phyloP scores from a whole-genome alignment of 345 rosid species.

The Eucalyptus lansdowneana region DNA sequence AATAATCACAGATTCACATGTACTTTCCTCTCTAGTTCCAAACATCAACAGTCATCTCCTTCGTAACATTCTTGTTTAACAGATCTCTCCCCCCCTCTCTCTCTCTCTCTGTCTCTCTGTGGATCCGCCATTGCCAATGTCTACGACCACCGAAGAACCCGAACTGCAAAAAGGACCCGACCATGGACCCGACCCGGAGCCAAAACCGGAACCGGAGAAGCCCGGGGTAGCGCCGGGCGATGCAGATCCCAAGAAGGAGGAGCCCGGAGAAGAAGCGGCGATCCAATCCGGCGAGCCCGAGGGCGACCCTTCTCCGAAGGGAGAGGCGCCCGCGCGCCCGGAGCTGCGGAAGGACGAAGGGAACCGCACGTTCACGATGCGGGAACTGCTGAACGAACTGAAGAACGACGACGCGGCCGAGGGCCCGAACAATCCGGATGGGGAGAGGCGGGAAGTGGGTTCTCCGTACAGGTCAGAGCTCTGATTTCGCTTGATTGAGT shows the following conservation, averaged over 20 bases:
- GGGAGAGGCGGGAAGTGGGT: not conserved
- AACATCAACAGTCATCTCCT: not conserved
- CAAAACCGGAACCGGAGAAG: not conserved
- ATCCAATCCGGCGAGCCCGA: not conserved
- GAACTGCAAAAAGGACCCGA: conserved; percentile 25
- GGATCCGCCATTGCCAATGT: conserved; percentile 13
- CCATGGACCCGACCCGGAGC: conserved; percentile 4
- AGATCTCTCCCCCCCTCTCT: not conserved
- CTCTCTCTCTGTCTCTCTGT: not conserved
- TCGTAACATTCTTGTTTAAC: not conserved
- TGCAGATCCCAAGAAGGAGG: conserved; percentile 31
- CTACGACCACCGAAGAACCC: conserved; percentile 24
- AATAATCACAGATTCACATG: not conserved
- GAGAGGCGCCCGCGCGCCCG: conserved; percentile 6
- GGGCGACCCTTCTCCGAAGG: not conserved
- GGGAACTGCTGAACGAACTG: conserved; percentile 68
- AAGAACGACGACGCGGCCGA: conserved; percentile 57
- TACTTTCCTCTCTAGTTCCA: not conserved
- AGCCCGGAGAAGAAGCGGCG: conserved; percentile 9
- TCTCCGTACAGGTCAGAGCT: conserved; percentile 54
- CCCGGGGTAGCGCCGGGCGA: not conserved
- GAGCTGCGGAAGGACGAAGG: conserved; percentile 44
- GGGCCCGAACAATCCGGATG: not conserved
- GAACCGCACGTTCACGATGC: conserved; percentile 73
- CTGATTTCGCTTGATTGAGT: not conserved